Percentiles rank a stretch among this genome's conserved stretches.
Conservation (phyloP, 495 filamentous ascomycete species). For the Penicillium nucicola region DNA sequence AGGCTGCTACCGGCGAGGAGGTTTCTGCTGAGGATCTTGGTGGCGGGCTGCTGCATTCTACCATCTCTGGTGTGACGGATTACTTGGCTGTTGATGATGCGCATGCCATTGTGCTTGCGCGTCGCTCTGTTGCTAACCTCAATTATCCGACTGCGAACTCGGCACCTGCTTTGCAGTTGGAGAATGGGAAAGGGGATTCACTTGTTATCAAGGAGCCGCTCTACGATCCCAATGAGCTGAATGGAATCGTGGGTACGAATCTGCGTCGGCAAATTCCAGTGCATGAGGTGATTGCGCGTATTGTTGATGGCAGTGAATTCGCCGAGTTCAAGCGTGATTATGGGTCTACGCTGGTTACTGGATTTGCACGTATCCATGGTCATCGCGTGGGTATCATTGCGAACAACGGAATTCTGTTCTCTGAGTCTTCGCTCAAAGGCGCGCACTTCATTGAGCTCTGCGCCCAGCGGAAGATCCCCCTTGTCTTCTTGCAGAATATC, state of each 20-base stretch:
- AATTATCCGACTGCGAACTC: conserved; percentile 64
- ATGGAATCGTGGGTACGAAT: conserved; percentile 86
- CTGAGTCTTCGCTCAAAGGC: conserved; percentile 83
- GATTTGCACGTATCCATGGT: conserved; percentile 87
- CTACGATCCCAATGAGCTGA: conserved; percentile 76
- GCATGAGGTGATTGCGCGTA: conserved; percentile 88
- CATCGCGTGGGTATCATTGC: conserved; percentile 91
- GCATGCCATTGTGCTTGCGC: conserved; percentile 84
- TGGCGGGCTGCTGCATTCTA: conserved; percentile 87
- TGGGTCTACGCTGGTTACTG: conserved; percentile 86
- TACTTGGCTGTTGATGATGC: conserved; percentile 94
- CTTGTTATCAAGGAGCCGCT: conserved; percentile 63
- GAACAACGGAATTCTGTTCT: conserved; percentile 98
- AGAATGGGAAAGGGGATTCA: conserved; percentile 13
- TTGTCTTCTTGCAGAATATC: conserved; percentile 96
- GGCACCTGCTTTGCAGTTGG: conserved; percentile 15
- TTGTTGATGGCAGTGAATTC: conserved; percentile 88
- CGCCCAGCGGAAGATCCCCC: conserved; percentile 79
- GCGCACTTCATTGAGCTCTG: conserved; percentile 99
- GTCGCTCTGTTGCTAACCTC: conserved; percentile 80
- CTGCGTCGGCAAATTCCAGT: conserved; percentile 78
- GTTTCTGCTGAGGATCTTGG: conserved; percentile 92
- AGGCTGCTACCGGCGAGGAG: conserved; percentile 92
- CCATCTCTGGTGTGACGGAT: conserved; percentile 91
- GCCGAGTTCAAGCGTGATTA: conserved; percentile 94